Base-by-base conservation (phyloP, 2,329 filamentous ascomycete genomes). In the Periglandula ipomoeae region DNA sequence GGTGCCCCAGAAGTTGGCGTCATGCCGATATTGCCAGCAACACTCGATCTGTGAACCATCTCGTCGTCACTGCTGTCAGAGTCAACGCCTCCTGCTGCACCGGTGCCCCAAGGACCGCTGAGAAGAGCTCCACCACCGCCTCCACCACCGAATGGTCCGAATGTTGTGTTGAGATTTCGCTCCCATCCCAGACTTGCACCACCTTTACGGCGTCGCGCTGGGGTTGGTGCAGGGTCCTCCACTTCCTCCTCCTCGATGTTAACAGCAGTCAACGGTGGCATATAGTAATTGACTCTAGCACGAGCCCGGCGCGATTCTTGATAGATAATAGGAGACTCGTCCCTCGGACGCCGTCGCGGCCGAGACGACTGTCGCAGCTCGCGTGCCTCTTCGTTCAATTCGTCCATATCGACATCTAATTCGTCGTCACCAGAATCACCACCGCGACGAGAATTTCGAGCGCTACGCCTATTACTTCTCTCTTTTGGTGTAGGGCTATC, bases 21-120 rank as follows among this genome's bases (percentile, higher is more conserved):
- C 74, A 79, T 76, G 51, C 76, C 76, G 1, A 88, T 71, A 51
- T 82, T 78, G 41, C 84, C 86, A 41, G 70, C 65, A 52, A 65
- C 58, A 34, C 61, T 70, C 7, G 75, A 79, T 51, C 85, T 79
- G 54, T 83, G 81, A 54, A 78, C 75, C 66, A 81, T 81, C 61
- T 98, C 93, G 56, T 98, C 93, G 58, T 98, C 93, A 63, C 93
- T 98, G 65, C 89, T 96, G 63, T 98, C 93, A 5, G 91, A 95
- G 59, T 97, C 93, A 8, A 83, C 86, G 47, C 85, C 87, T 24
- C 84, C 89, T 52, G 81, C 80, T 20, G 86, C 86, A 11, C 79
- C 85, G 39, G 81, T 81, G 49, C 84, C 85, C 72, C 84, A 87
- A 5, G 86, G 84, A 1, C 87, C 88, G 52, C 75, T 82, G 48